Evolutionary conservation across 495 filamentous ascomycete species (phyloP).

Genomic region (Bacidia rubella): DNA sequence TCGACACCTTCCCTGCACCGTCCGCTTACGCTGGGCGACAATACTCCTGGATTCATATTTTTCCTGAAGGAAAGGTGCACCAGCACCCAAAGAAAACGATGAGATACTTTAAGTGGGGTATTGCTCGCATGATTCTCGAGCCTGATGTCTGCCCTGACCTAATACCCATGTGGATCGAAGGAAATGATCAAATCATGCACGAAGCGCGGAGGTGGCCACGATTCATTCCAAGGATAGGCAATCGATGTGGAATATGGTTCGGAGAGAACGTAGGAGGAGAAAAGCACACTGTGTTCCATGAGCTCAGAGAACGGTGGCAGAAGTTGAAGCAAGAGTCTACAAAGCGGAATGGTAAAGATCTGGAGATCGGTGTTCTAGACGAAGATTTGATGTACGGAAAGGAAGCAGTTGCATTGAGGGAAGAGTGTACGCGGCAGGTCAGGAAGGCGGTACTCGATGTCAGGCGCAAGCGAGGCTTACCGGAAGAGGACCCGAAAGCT

Average conservation of each 20-base stretch:
- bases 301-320: constrained; percentile 56
- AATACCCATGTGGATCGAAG: constrained; percentile 89
- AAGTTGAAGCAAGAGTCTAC: constrained; percentile 37
- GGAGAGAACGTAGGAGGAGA: constrained; percentile 36
- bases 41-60: constrained; percentile 81
- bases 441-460: constrained; percentile 69
- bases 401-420: constrained; percentile 65
- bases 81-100: constrained; percentile 66
- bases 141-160: constrained; percentile 68
- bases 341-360: constrained; percentile 21
- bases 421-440: constrained; percentile 68
- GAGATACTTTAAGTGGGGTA: constrained; percentile 96
- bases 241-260: constrained; percentile 61
- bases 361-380: constrained; percentile 45
- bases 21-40: constrained; percentile 37
- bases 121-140: constrained; percentile 81
- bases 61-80: constrained; percentile 88
- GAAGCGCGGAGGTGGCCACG: constrained; percentile 67
- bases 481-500: constrained; percentile 66
- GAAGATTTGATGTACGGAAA: constrained; percentile 55
- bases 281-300: constrained; percentile 40
- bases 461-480: constrained; percentile 50
- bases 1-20: constrained; percentile 44
- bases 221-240: constrained; percentile 62
- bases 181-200: constrained; percentile 72